A percentile compares a stretch with the other conserved stretches of the same genome.
phyloP scores from a whole-genome alignment of 2,329 filamentous ascomycete species.

The Teratosphaeria viscida region DNA sequence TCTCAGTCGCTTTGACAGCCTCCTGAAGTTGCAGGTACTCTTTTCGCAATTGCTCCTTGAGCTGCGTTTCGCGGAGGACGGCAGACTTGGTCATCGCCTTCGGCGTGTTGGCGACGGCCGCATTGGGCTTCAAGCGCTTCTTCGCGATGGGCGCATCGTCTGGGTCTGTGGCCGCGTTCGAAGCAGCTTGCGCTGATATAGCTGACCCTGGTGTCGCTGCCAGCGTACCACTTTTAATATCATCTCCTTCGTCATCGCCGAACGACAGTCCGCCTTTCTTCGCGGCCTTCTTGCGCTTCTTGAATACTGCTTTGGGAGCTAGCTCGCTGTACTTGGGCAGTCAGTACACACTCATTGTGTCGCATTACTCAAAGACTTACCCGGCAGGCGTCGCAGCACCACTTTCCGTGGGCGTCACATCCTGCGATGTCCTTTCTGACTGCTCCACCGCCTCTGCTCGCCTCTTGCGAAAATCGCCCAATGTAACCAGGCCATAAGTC shows the following conservation, averaged over 20 bases:
- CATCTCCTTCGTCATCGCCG: conserved; percentile 56
- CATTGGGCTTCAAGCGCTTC: conserved; percentile 51
- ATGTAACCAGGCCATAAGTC: conserved; percentile 81
- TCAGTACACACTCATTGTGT: conserved; percentile 32
- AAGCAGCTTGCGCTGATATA: conserved; percentile 3
- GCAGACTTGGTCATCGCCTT: conserved; percentile 68
- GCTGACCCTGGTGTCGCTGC: not conserved
- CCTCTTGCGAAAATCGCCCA: conserved; percentile 91
- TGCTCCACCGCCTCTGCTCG: conserved; percentile 88
- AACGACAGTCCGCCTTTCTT: conserved; percentile 58
- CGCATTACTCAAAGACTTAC: conserved; percentile 35
- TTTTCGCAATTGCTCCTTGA: conserved; percentile 62
- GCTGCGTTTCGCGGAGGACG: conserved; percentile 66
- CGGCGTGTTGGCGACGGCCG: conserved; percentile 53
- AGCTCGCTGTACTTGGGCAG: conserved; percentile 46
- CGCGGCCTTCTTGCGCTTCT: conserved; percentile 47
- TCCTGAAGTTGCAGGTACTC: conserved; percentile 79
- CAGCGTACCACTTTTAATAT: conserved; percentile 25
- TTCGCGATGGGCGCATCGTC: conserved; percentile 23
- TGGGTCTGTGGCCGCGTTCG: conserved; percentile 9
- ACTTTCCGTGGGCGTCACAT: conserved; percentile 41
- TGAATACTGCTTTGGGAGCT: conserved; percentile 39
- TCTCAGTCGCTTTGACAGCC: conserved; percentile 76
- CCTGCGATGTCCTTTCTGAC: conserved; percentile 58
- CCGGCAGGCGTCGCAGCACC: conserved; percentile 46